Evolutionary conservation across 108 stramenopile species (phyloP).

Genomic region (Stephanodiscus triporus): DNA sequence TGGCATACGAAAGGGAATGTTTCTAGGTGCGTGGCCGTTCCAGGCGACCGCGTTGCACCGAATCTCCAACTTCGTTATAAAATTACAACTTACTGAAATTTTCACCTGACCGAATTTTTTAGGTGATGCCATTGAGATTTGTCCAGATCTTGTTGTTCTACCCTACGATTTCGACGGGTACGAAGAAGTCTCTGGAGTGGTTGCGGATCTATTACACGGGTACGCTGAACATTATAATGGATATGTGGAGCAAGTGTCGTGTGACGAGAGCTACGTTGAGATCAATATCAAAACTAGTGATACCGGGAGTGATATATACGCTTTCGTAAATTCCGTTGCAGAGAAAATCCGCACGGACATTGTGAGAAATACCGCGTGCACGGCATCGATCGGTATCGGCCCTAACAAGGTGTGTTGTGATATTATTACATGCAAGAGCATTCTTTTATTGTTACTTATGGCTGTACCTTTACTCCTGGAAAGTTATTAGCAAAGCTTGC

Average conservation of each 20-base stretch:
- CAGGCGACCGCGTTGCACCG: not conserved
- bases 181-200: conserved; percentile 77
- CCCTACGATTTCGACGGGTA: conserved; percentile 91
- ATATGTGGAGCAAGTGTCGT: conserved; percentile 87
- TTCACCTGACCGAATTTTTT: not conserved
- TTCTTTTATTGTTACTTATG: not conserved
- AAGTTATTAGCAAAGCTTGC: conserved; percentile 88
- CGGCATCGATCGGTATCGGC: conserved; percentile 88
- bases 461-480: not conserved
- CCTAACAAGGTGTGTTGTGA: conserved; percentile 60
- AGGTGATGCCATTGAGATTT: conserved; percentile 82
- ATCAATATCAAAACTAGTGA: conserved; percentile 51
- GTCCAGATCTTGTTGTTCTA: conserved; percentile 87
- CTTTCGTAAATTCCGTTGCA: conserved; percentile 28
- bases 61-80: not conserved
- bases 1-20: conserved; percentile 94
- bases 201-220: conserved; percentile 74
- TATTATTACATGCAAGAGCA: not conserved
- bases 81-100: not conserved
- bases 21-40: conserved; percentile 40
- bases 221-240: conserved; percentile 67
- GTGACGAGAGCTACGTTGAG: conserved; percentile 92
- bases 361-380: conserved; percentile 78
- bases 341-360: conserved; percentile 75
- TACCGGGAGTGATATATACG: conserved; percentile 18